Percentiles rank a stretch among this genome's conserved stretches.
Evolutionary conservation across 177 flowering plant genomes (phyloP).

Genomic region (Telopea speciosissima): DNA sequence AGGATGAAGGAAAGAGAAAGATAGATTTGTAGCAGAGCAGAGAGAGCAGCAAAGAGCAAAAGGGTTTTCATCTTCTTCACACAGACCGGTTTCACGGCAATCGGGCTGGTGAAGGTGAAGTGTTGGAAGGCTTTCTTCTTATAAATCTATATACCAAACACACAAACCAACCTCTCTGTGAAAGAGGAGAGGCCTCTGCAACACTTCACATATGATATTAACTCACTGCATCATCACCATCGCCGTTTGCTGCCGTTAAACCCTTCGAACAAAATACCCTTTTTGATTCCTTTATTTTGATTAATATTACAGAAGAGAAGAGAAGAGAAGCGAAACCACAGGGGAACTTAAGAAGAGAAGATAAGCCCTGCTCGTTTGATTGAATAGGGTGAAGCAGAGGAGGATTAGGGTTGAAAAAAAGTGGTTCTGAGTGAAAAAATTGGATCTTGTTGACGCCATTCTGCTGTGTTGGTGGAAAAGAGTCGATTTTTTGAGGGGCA

Average conservation of each 20-base stretch:
- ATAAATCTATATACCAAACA: no score
- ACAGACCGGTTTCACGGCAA: conserved; percentile 15
- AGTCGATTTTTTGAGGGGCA: not conserved
- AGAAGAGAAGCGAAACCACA: not conserved
- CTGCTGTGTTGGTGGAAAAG: not conserved
- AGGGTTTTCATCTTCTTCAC: conserved; percentile 4
- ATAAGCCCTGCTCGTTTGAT: not conserved
- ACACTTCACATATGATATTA: not conserved
- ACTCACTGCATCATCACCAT: not conserved
- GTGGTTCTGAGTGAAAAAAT: conserved; percentile 1
- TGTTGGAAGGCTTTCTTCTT: not conserved
- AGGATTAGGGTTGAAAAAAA: not conserved
- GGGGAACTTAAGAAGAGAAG: not conserved
- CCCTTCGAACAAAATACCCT: not conserved
- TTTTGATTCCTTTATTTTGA: not conserved
- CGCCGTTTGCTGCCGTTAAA: not conserved
- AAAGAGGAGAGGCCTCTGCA: conserved; percentile 6
- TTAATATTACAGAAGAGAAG: not conserved
- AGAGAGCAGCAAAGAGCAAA: not conserved
- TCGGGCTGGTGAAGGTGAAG: conserved; percentile 12
- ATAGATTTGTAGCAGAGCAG: no score
- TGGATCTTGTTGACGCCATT: not conserved
- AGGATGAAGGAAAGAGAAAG: not conserved
- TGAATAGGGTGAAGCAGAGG: not conserved
- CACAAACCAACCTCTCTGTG: not conserved